A percentile compares a stretch with the other conserved stretches of the same genome.
These are phyloP conservation scores for Ogataea ganodermae DNA, from an alignment of 805 yeast species.

Conservation along the genomic window DNA sequence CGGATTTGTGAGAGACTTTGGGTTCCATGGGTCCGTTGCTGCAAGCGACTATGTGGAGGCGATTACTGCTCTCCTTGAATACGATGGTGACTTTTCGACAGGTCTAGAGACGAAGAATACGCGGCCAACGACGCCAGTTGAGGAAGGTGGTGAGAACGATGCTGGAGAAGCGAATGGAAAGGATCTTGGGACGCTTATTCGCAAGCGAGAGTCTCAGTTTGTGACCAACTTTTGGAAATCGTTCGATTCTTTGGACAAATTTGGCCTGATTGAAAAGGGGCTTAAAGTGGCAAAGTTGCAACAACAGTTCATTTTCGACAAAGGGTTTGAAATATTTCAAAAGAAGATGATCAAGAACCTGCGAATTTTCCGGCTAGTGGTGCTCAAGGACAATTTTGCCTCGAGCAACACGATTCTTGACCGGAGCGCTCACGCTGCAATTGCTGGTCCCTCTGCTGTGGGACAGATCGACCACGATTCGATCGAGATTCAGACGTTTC, in stretches of 20 bases:
- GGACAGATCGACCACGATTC: conserved; percentile 29
- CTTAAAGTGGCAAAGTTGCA: conserved; percentile 79
- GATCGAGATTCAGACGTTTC: conserved; percentile 34
- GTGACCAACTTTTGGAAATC: conserved; percentile 55
- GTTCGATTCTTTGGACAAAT: conserved; percentile 53
- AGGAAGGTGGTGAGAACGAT: conserved; percentile 28
- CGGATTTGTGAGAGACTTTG: conserved; percentile 85
- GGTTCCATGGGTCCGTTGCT: conserved; percentile 81
- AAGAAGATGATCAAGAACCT: conserved; percentile 77
- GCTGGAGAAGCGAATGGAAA: conserved; percentile 29
- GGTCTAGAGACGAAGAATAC: conserved; percentile 11
- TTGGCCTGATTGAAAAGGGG: conserved; percentile 65
- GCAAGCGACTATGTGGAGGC: conserved; percentile 95
- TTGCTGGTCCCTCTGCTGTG: conserved; percentile 9
- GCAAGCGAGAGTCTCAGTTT: conserved; percentile 36
- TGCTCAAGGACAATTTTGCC: conserved; percentile 67
- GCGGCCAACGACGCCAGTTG: conserved; percentile 22
- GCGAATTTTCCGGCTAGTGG: conserved; percentile 80
- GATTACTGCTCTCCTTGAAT: conserved; percentile 79
- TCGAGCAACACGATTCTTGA: conserved; percentile 20
- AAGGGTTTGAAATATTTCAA: conserved; percentile 89
- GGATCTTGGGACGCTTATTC: conserved; percentile 29
- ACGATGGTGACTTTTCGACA: conserved; percentile 42
- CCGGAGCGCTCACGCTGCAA: conserved; percentile 3
- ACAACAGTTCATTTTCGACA: conserved; percentile 80